Evolutionary conservation across 345 rosid species (phyloP).

Genomic region (Eucalyptus coolabah): DNA sequence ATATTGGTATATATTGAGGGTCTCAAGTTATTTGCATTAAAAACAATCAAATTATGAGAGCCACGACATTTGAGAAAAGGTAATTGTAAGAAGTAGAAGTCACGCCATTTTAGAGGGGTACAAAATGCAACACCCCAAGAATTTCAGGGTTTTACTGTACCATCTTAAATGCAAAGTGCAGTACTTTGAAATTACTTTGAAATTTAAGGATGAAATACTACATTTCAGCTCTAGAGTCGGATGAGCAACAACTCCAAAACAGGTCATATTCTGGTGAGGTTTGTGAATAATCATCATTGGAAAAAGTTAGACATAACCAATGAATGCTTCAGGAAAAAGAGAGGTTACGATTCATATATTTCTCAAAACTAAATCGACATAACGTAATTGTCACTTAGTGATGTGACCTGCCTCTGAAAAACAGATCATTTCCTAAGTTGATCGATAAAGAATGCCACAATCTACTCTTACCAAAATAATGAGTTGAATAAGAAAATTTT

Average conservation of each 20-base stretch:
- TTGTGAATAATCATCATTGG: neutral
- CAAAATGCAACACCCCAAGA: neutral
- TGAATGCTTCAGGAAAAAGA: neutral
- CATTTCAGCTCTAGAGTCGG: neutral
- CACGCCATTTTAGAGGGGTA: neutral
- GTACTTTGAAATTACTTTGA: neutral
- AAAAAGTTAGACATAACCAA: neutral
- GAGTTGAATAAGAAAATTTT: neutral
- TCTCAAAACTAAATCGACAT: neutral
- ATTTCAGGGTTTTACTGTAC: neutral
- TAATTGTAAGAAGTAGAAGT: neutral
- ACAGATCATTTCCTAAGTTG: neutral
- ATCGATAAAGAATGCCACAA: neutral
- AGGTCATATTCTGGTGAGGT: neutral
- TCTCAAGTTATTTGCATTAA: neutral
- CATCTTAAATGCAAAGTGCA: neutral
- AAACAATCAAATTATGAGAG: neutral
- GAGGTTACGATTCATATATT: neutral
- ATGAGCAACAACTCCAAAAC: neutral
- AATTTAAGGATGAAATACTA: neutral
- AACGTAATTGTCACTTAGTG: neutral
- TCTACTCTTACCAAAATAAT: neutral
- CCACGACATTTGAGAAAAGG: neutral
- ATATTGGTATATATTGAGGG: neutral
- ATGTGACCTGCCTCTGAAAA: neutral